These are phyloP conservation scores for Cadophora gregata DNA, from an alignment of 2,329 filamentous ascomycete species.

Conservation along the genomic window DNA sequence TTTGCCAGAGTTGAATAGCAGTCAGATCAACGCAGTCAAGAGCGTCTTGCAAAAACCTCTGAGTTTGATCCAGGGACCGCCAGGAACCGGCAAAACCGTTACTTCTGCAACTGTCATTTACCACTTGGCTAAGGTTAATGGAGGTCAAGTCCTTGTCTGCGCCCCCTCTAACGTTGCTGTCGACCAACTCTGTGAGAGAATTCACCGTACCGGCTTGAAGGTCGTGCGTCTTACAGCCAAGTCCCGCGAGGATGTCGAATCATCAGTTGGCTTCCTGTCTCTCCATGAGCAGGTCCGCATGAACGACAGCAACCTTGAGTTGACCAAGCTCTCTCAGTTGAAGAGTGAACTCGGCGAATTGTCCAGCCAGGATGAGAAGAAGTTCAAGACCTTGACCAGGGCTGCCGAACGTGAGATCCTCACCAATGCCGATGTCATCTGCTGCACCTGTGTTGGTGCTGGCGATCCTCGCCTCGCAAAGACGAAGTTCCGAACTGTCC, in stretches of 20 bases:
- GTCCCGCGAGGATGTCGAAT: slow-evolving; percentile 97
- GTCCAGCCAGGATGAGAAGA: slow-evolving; percentile 96
- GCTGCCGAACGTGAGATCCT: slow-evolving; percentile 94
- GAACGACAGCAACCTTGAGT: slow-evolving; percentile 94
- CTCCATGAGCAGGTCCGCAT: slow-evolving; percentile 97
- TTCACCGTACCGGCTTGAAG: slow-evolving; percentile 93
- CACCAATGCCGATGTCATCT: slow-evolving; percentile 95
- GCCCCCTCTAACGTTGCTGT: slow-evolving; percentile 98
- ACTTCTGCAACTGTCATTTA: slow-evolving; percentile 99
- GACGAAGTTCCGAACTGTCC: slow-evolving; percentile 96
- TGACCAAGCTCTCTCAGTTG: slow-evolving; percentile 89
- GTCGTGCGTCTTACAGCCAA: slow-evolving; percentile 98
- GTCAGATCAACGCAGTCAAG: slow-evolving; percentile 96
- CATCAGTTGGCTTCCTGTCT: slow-evolving; percentile 94
- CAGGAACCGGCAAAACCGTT: slow-evolving; percentile 97
- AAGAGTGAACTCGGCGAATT: slow-evolving; percentile 92
- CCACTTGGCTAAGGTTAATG: slow-evolving; percentile 93
- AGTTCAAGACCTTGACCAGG: slow-evolving; percentile 94
- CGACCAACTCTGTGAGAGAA: slow-evolving; percentile 96
- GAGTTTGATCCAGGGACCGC: slow-evolving; percentile 94
- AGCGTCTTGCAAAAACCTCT: slow-evolving; percentile 92
- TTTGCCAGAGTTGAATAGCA: slow-evolving; percentile 91
- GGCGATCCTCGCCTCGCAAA: slow-evolving; percentile 94
- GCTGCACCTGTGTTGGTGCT: slow-evolving; percentile 97
- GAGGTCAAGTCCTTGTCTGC: slow-evolving; percentile 92